Evolutionary conservation across 495 filamentous ascomycete genomes (phyloP), one percentile per base, ranked within the genome.

Genomic region (Neurospora africana): DNA sequence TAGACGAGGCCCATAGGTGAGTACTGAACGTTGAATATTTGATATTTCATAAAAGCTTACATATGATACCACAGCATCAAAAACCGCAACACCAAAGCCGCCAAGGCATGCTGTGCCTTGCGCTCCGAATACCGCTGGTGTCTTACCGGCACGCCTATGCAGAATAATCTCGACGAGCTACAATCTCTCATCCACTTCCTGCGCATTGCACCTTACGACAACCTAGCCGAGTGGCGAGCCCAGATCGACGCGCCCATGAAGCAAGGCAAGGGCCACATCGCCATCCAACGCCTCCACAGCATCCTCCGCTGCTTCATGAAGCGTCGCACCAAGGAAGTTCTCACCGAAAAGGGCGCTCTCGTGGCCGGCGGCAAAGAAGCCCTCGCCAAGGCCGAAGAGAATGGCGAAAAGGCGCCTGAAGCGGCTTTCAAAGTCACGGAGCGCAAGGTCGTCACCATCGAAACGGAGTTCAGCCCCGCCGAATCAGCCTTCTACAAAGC

Each of bases 131-230:
- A 96, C 79, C 86, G 95, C 70, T 99, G 95, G 95, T 98, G 95
- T 78, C 84, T 99, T 70, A 96, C 93, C 3, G 95, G 95, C 72
- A 99, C 95, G 7, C 95, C 95, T 0, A 90, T 99, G 88, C 95
- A 99, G 77, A 99, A 99, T 78, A 98, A 97, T 73, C 86, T 99
- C n/a, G 95, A 98, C 72, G 95, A 99, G 81, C 82, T 99, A 61
- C 95, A 98, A 74, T 95, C 92, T 75, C 80, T 99, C 71, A 93
- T 99, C 76, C 91, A 90, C 61, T 99, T 99, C 78, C 84, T 99
- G 10, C 87, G 93, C n/a, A 96, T 98, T 79, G 90, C 91, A 73
- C 96, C 95, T 2, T 98, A 92, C 78, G 88, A 93, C 78, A 89
- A 97, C 69, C 82, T 97, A 15, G 83, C 86, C 9, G 85, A 89